Evolutionary conservation across 2,329 filamentous ascomycete genomes (phyloP).

Genomic region (Xylaria sp.): DNA sequence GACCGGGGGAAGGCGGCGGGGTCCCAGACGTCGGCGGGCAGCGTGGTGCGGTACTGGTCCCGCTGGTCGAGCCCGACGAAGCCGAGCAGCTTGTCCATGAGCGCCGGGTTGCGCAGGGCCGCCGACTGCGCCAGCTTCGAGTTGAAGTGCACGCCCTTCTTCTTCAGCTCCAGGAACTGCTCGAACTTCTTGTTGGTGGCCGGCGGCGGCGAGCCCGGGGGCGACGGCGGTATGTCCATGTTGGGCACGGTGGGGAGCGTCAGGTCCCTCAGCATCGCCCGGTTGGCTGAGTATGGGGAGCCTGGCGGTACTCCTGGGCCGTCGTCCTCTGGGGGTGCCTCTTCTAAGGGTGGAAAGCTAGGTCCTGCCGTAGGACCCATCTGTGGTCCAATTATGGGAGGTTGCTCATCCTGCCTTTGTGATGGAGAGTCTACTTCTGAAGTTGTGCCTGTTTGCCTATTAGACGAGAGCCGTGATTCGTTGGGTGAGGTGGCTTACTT

Average conservation of each 20-base stretch:
- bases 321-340: slow-evolving; percentile 32
- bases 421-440: slow-evolving; percentile 11
- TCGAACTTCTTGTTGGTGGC: slow-evolving; percentile 67
- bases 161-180: slow-evolving; percentile 77
- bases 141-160: slow-evolving; percentile 78
- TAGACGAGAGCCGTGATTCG: slow-evolving; percentile 1
- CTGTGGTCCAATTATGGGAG: slow-evolving; percentile 35
- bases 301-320: slow-evolving; percentile 38
- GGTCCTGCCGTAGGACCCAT: slow-evolving; percentile 31
- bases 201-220: slow-evolving; percentile 61
- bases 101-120: slow-evolving; percentile 70
- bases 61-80: slow-evolving; percentile 60
- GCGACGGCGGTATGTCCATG: slow-evolving; percentile 74
- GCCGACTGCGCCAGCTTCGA: slow-evolving; percentile 67
- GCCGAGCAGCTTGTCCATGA: slow-evolving; percentile 71
- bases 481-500: slow-evolving; percentile 26
- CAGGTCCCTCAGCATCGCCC: slow-evolving; percentile 68
- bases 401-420: slow-evolving; percentile 20
- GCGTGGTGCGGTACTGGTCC: slow-evolving; percentile 68
- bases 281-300: slow-evolving; percentile 71
- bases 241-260: slow-evolving; percentile 74
- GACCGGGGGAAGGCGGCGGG: slow-evolving; percentile 57
- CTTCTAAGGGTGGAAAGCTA: slow-evolving; percentile 37
- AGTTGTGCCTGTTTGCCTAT: slow-evolving; percentile 14
- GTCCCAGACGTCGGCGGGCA: slow-evolving; percentile 60